These are phyloP conservation scores for Saccharomycopsis synnaedendra DNA, from an alignment of 805 yeast genomes.

Conservation along the genomic window DNA sequence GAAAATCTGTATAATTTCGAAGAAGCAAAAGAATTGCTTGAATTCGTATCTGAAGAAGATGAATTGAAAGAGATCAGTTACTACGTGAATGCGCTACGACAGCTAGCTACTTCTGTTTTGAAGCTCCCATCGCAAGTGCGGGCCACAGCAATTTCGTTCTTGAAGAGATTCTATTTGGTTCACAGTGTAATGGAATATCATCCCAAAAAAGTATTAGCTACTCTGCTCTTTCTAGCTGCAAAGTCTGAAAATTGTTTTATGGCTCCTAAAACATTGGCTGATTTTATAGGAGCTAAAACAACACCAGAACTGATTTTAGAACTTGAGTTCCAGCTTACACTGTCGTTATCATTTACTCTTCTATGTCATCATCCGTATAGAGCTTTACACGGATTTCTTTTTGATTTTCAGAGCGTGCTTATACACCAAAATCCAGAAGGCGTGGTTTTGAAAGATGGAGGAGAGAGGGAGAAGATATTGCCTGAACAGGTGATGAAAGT, in stretches of 20 bases:
- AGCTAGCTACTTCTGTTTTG: constrained; percentile 52
- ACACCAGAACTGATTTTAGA: constrained; percentile 59
- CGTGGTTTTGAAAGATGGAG: constrained; percentile 11
- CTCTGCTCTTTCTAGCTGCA: constrained; percentile 83
- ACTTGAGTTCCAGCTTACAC: constrained; percentile 69
- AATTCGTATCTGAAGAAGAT: constrained; percentile 52
- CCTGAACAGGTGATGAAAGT: constrained; percentile 23
- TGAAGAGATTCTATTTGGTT: constrained; percentile 67
- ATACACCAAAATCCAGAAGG: constrained; percentile 21
- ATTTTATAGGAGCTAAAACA: constrained; percentile 35
- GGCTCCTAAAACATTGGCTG: constrained; percentile 69
- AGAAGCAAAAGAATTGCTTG: constrained; percentile 21
- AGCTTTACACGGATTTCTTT: constrained; percentile 88
- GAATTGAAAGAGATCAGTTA: constrained; percentile 57
- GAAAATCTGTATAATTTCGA: constrained; percentile 20
- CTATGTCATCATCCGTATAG: constrained; percentile 81
- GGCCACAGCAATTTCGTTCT: constrained; percentile 76
- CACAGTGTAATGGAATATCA: constrained; percentile 81
- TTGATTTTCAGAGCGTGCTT: constrained; percentile 67
- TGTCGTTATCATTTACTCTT: constrained; percentile 66
- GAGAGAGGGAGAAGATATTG: constrained; percentile 5
- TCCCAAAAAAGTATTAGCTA: constrained; percentile 71
- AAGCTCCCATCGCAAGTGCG: constrained; percentile 76
- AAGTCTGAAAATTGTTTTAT: constrained; percentile 88
- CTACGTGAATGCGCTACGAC: constrained; percentile 61